Conservation (phyloP, 139 green algal species). For the Volvox africanus region DNA sequence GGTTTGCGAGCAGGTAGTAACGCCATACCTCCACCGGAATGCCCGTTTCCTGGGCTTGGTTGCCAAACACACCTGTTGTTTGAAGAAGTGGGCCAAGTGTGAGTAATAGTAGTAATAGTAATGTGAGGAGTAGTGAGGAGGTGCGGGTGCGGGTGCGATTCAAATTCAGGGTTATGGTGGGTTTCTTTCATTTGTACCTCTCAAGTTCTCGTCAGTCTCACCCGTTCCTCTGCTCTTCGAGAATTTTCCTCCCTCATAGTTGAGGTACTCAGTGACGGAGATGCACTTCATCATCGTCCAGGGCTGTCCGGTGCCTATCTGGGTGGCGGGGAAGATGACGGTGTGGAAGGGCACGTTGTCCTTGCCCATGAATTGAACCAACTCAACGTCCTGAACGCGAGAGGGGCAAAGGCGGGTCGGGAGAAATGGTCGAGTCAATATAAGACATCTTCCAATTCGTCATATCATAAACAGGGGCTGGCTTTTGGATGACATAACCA, state of each 20-base stretch:
- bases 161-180: too few relatives aligned
- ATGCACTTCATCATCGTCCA: conserved; percentile 98
- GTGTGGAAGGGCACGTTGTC: conserved; percentile 99
- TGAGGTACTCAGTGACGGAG: conserved; percentile 98
- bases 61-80: conserved; percentile 93
- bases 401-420: neutral
- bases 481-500: too few relatives aligned
- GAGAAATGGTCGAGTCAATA: too few relatives aligned
- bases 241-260: conserved; percentile 98
- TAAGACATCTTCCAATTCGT: too few relatives aligned
- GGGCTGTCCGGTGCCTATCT: conserved; percentile 74
- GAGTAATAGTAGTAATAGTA: neutral
- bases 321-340: conserved; percentile 96
- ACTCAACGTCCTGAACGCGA: conserved; percentile 88
- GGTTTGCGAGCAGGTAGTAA: conserved; percentile 95
- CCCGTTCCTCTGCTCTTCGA: conserved; percentile 92
- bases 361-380: conserved; percentile 99
- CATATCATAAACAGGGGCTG: too few relatives aligned
- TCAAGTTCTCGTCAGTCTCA: conserved; percentile 47
- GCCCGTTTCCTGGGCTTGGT: conserved; percentile 89
- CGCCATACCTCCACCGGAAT: conserved; percentile 91
- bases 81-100: neutral
- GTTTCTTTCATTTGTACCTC: too few relatives aligned
- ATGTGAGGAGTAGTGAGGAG: neutral
- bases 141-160: neutral